phyloP scores from a whole-genome alignment of 1,284 basidiomycete genomes.

The Microbotryum scabiosae region DNA sequence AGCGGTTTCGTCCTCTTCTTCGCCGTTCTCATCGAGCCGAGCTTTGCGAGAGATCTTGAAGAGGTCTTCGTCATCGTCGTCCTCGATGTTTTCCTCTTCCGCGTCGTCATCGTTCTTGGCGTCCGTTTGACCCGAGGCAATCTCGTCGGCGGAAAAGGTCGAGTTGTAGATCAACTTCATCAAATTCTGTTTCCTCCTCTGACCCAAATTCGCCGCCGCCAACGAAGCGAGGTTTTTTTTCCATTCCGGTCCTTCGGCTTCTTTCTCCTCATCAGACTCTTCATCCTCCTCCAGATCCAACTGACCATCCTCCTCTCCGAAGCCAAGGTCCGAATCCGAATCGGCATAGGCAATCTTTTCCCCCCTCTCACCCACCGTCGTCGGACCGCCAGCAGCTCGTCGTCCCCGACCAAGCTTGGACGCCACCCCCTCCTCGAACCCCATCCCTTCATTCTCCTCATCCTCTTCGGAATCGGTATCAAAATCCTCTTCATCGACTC shows the following conservation, averaged over 20 bases:
- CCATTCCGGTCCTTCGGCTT: conserved; percentile 56
- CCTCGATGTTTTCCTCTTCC: conserved; percentile 32
- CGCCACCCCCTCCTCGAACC: conserved; percentile 4
- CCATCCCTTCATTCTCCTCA: conserved; percentile 6
- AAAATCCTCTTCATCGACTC: conserved; percentile 42
- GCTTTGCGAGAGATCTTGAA: conserved; percentile 36
- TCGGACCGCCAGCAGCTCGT: background rate
- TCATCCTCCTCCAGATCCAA: conserved; percentile 32
- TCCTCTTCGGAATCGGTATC: conserved; percentile 40
- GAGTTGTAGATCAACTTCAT: conserved; percentile 76
- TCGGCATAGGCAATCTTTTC: conserved; percentile 29
- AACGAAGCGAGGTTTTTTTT: conserved; percentile 61
- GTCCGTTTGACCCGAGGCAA: conserved; percentile 48
- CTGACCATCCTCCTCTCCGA: conserved; percentile 30
- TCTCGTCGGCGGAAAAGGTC: conserved; percentile 60
- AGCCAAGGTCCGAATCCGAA: conserved; percentile 30
- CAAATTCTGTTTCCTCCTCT: conserved; percentile 58
- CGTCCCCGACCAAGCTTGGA: background rate
- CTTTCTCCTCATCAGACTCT: conserved; percentile 37
- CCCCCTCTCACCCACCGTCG: conserved; percentile 2
- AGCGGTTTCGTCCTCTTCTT: conserved; percentile 34
- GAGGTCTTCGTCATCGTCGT: conserved; percentile 33
- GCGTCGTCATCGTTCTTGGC: conserved; percentile 32
- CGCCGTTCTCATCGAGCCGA: conserved; percentile 55
- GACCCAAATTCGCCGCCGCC: conserved; percentile 50